Percentiles rank a stretch among this genome's conserved stretches.
Evolutionary conservation across 2,329 filamentous ascomycete species (phyloP).

Genomic region (Monosporascus sp.): DNA sequence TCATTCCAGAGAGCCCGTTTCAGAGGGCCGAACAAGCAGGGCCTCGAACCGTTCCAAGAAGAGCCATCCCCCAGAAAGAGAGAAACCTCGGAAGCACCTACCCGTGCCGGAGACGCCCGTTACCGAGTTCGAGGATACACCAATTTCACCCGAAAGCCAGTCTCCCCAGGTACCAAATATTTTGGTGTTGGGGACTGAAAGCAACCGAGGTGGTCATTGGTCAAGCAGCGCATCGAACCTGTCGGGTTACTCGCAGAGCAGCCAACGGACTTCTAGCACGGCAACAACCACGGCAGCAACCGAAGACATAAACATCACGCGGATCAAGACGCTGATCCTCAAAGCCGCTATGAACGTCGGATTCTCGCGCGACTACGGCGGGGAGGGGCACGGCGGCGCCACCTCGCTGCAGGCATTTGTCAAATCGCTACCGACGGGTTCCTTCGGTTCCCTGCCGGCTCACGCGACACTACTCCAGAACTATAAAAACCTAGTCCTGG

Average conservation of each 20-base stretch:
- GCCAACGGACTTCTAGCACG: constrained; percentile 61
- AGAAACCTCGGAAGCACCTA: constrained; percentile 43
- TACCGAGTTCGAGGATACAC: constrained; percentile 90
- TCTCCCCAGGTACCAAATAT: constrained; percentile 79
- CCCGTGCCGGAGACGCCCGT: constrained; percentile 81
- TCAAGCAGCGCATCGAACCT: constrained; percentile 75
- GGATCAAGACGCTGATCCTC: constrained; percentile 73
- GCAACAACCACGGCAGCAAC: constrained; percentile 62
- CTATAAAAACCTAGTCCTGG: constrained; percentile 75
- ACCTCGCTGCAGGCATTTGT: constrained; percentile 68
- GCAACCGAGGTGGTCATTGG: constrained; percentile 49
- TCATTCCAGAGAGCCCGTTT: constrained; percentile 41
- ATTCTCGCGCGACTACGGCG: constrained; percentile 57
- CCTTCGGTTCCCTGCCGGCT: constrained; percentile 69
- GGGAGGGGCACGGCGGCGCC: constrained; percentile 39
- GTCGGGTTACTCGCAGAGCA: constrained; percentile 72
- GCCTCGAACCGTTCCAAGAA: constrained; percentile 51
- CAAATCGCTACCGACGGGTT: constrained; percentile 66
- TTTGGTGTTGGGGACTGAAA: constrained; percentile 71
- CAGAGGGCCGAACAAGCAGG: constrained; percentile 43
- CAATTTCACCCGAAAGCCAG: constrained; percentile 74
- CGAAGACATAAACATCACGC: constrained; percentile 72
- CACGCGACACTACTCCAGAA: constrained; percentile 68
- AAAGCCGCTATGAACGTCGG: constrained; percentile 84
- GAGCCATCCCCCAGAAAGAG: constrained; percentile 35